Conservation (phyloP, 495 filamentous ascomycete genomes). For the Platismatia glauca region DNA sequence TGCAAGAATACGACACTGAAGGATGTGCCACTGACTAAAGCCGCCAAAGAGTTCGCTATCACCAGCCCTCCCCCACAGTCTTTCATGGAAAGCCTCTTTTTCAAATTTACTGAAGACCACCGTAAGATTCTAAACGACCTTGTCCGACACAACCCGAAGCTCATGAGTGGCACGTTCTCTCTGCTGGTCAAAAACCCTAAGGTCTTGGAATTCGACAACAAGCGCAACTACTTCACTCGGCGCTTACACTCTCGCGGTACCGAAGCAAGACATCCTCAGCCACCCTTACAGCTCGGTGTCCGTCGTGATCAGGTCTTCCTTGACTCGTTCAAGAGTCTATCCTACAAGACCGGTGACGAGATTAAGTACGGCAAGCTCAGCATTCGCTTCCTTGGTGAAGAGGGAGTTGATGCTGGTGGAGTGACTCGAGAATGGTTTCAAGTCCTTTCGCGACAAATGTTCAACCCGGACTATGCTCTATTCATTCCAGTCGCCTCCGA, state of each 20-base stretch:
- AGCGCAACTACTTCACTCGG: constrained; percentile 97
- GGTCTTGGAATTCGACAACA: constrained; percentile 98
- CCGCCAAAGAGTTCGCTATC: constrained; percentile 59
- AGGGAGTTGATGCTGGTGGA: constrained; percentile 95
- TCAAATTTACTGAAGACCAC: constrained; percentile 96
- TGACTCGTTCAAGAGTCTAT: constrained; percentile 92
- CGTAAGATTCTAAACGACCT: constrained; percentile 97
- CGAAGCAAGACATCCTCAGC: constrained; percentile 56
- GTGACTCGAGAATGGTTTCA: constrained; percentile 99
- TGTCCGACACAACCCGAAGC: constrained; percentile 88
- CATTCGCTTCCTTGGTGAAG: constrained; percentile 94
- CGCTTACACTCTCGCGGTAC: constrained; percentile 70
- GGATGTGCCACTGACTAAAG: constrained; percentile 49
- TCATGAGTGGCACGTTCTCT: constrained; percentile 97
- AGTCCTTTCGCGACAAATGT: constrained; percentile 95
- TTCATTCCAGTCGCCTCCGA: constrained; percentile 97
- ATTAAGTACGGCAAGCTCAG: constrained; percentile 98
- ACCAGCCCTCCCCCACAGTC: constrained; percentile 73
- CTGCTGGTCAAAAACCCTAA: constrained; percentile 96
- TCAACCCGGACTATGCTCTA: constrained; percentile 94
- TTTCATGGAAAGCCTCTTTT: constrained; percentile 85
- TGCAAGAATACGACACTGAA: constrained; percentile 92
- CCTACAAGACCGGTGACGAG: constrained; percentile 90
- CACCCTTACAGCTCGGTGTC: constrained; percentile 77
- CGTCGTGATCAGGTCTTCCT: constrained; percentile 95